A percentile compares a stretch with the other conserved stretches of the same genome.
phyloP scores from a whole-genome alignment of 225 moss, liverwort and hornwort genomes.

The Ulota crispa region DNA sequence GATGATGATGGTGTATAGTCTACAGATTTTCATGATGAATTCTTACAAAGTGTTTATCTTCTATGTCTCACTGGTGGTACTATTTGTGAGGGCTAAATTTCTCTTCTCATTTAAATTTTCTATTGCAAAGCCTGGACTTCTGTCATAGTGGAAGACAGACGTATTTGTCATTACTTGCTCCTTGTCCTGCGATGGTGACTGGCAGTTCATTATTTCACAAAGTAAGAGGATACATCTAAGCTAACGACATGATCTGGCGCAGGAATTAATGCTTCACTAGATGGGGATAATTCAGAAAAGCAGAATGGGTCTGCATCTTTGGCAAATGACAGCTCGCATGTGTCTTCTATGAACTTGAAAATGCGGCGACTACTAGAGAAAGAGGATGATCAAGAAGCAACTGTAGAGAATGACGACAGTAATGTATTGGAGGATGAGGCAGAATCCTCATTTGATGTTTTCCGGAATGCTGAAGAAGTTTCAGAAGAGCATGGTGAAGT shows the following conservation, averaged over 20 bases:
- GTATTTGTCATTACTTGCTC: neutral
- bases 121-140: neutral
- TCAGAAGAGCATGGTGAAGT: conserved; percentile 72
- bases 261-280: conserved; percentile 32
- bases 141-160: neutral
- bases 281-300: conserved; percentile 5
- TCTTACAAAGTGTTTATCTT: neutral
- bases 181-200: conserved; percentile 13
- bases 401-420: conserved; percentile 66
- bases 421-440: conserved; percentile 79
- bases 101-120: neutral
- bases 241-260: conserved; percentile 31
- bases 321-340: conserved; percentile 24
- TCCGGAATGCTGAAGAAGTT: conserved; percentile 75
- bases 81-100: neutral
- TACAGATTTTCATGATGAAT: neutral
- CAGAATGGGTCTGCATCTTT: conserved; percentile 14
- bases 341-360: conserved; percentile 19
- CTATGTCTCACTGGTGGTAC: neutral
- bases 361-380: conserved; percentile 52
- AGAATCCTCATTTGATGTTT: conserved; percentile 71
- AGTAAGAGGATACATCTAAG: conserved; percentile 11
- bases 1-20: neutral
- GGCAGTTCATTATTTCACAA: neutral
- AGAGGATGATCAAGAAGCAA: conserved; percentile 33